Evolutionary conservation across 768 basidiomycete species (phyloP), one percentile per base, ranked within the genome.

Genomic region (Boletus vinaceobasis): DNA sequence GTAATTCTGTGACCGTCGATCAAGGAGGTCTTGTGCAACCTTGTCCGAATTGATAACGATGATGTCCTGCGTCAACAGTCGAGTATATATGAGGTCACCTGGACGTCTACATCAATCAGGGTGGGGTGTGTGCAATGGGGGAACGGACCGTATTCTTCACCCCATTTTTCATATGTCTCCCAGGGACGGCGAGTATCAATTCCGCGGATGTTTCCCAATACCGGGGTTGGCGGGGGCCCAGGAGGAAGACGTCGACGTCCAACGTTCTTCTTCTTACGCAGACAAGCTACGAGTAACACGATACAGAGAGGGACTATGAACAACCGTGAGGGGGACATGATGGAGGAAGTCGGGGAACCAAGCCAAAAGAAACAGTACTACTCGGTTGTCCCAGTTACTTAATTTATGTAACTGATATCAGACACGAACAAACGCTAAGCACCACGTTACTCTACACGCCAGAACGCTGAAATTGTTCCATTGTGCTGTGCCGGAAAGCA

Each of bases 41-140:
- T 61, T 56, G 27, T 69, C 67, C 0, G 65, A 69, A 31, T 64
- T 69, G 2, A 67, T 58, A 11, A 69, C 39, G 17, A 67, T 56
- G 35, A 69, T 62, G 17, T 64, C 56, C 17, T 67, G 66, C 5
- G 49, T 62, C 45, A 67, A 36, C 7, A 67, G 43, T 37, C 62
- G 62, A 35, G 65, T 58, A 15, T 69, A 65, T 8, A 67, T 58
- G 21, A 67, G 52, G 7, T 33, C 56, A 9, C 66, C 66, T 67
- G 17, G 31, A 47, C 1, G n/a, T 14, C n/a, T 17, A 27, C 21
- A 44, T 53, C 31, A 44, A 38, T 36, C 37, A 35, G 13, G 9
- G 32, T 21, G 3, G 4, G 13, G 15, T 33, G 21, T 1, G 29
- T 37, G n/a, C n/a, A 21, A 46, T n/a, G 26, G 40, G 43, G 1